phyloP scores from a whole-genome alignment of 2,329 filamentous ascomycete species.

The Calonectria honghensis region DNA sequence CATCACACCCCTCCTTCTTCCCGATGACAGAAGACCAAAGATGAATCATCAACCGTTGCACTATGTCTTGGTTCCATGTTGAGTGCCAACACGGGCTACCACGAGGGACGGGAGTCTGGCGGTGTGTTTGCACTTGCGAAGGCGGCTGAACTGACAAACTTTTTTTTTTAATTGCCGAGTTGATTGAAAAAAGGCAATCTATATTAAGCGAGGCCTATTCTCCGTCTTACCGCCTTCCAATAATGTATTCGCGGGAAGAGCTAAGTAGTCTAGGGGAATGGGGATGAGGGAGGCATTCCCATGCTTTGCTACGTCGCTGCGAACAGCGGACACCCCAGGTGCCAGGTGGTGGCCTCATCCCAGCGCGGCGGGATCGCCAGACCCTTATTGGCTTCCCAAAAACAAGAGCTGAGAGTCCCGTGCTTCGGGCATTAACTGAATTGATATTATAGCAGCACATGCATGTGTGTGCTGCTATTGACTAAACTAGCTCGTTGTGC shows the following conservation, averaged over 20 bases:
- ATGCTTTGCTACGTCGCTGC: background rate
- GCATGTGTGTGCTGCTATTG: background rate
- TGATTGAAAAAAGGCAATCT: background rate
- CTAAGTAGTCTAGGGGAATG: background rate
- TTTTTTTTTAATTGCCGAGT: background rate
- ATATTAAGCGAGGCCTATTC: conserved; percentile 3
- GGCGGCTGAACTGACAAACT: conserved; percentile 7
- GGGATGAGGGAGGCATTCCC: conserved; percentile 10
- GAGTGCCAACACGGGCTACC: conserved; percentile 7
- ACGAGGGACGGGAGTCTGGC: conserved; percentile 15
- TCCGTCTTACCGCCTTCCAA: conserved; percentile 18
- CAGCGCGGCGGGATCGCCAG: conserved; percentile 6
- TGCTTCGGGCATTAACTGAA: conserved; percentile 2
- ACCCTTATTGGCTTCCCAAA: conserved; percentile 10
- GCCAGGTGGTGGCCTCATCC: conserved; percentile 12
- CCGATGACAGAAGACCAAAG: background rate
- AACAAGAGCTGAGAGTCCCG: conserved; percentile 1
- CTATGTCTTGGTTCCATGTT: conserved; percentile 22
- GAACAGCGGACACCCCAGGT: conserved; percentile 1
- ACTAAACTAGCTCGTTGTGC: background rate
- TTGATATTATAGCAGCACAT: conserved; percentile 2
- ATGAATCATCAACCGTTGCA: conserved; percentile 34
- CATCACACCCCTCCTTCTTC: background rate
- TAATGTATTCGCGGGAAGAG: conserved; percentile 14
- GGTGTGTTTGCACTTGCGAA: conserved; percentile 27